Conservation (phyloP, 768 basidiomycete species). For the Mrakia gelida region DNA sequence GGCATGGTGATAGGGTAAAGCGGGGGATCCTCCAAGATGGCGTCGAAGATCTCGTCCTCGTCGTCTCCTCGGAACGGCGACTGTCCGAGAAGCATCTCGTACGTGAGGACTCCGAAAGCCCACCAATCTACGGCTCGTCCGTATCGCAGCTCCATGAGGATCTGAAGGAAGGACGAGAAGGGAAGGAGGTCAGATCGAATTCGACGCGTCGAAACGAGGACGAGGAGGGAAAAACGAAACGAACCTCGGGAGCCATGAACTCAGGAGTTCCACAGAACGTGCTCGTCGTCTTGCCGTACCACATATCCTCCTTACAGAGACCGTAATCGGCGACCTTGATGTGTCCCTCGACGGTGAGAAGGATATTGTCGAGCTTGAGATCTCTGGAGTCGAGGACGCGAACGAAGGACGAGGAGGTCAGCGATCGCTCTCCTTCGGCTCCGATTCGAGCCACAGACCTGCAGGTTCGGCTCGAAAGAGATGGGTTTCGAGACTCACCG, state of each 20-base stretch:
- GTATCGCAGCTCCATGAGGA: constrained; percentile 97
- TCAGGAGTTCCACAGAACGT: constrained; percentile 99
- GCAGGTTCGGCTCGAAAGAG: background rate
- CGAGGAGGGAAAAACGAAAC: constrained; percentile 37
- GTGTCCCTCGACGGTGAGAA: constrained; percentile 92
- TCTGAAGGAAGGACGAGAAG: constrained; percentile 53
- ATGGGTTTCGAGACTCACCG: constrained; percentile 53
- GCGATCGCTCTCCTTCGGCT: background rate
- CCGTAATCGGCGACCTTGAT: constrained; percentile 99
- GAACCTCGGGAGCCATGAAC: constrained; percentile 98
- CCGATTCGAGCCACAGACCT: background rate
- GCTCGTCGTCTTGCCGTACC: constrained; percentile 89
- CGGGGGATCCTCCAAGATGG: constrained; percentile 96
- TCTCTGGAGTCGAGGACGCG: constrained; percentile 56
- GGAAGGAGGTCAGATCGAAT: background rate
- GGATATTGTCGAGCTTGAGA: constrained; percentile 95
- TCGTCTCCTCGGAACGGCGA: constrained; percentile 99
- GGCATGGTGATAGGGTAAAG: constrained; percentile 99
- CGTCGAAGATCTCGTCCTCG: constrained; percentile 99
- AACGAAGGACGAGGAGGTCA: background rate
- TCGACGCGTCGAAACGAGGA: background rate
- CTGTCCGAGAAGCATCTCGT: constrained; percentile 98
- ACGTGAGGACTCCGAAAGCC: constrained; percentile 97
- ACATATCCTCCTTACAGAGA: constrained; percentile 99
- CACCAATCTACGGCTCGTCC: constrained; percentile 99